Base-by-base conservation (phyloP, 805 yeast genomes). In the Barnettozyma californica region DNA sequence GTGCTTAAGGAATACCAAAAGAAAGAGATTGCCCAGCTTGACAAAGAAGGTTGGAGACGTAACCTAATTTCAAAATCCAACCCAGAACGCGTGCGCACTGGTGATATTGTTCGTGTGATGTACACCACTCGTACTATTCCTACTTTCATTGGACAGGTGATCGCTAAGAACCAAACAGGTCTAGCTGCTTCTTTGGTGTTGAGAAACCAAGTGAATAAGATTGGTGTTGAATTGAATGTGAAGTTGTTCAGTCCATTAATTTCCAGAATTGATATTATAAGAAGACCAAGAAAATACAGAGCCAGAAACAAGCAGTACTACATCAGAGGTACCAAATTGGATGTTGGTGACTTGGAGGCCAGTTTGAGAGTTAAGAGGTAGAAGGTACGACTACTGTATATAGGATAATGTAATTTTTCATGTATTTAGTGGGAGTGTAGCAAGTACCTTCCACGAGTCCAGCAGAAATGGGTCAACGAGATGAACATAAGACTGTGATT, bases 291-390 rank as follows among this genome's bases (percentile, higher is more conserved):
- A 53, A 78, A 77, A 61, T 83, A 88, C 67, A 80, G 85, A 73
- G 74, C 76, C 53, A 81, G 96, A 78, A 80, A 81, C 69, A 92
- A 88, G 74, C 92, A 89, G 59, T 91, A 84, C 75, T 94, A 88
- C 69, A 85, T 94, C 62, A 85, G 97, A 71, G 84, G 78, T 66
- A 75, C 84, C 45, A 82, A 80, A 62, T 69, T 82, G 65, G 95
- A 87, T 66, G 91, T 84, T 44, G 84, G 81, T 53, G 90, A 84
- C 63, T 66, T 84, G 51, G 87, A 81, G 59, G 68, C 71, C 18
- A 64, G 65, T 48, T 50, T 68, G 55, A 68, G 69, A 53, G 68
- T 62, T 39, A 54, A 48, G 47, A 43, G 43, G 48, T 52, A 34
- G 45, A 46, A 35, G 29, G 35, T 10, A 26, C n/a, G 19, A 5